These are phyloP conservation scores for Teratosphaeria epicoccoides DNA, from an alignment of 2,329 filamentous ascomycete genomes.

Conservation along the genomic window DNA sequence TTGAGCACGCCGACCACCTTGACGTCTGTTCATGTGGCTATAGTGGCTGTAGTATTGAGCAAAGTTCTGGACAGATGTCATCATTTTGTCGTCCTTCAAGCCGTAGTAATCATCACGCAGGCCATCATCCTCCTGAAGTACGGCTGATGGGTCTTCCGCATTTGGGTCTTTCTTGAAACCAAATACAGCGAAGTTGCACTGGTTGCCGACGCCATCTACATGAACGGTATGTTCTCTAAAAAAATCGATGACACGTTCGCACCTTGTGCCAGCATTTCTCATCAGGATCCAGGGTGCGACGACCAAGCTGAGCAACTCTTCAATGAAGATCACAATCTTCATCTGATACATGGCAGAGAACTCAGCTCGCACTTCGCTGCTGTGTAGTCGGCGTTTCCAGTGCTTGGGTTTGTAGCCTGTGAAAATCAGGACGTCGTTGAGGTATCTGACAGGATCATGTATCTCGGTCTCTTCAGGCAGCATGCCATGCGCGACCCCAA, in stretches of 20 bases:
- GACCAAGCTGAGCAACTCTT: constrained; percentile 85
- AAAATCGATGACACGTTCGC: constrained; percentile 91
- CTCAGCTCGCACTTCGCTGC: constrained; percentile 81
- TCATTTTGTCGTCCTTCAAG: constrained; percentile 95
- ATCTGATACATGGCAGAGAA: constrained; percentile 87
- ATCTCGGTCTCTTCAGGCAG: constrained; percentile 77
- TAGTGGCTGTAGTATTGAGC: constrained; percentile 65
- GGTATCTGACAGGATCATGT: constrained; percentile 82
- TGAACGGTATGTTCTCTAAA: constrained; percentile 97
- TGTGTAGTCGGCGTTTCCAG: constrained; percentile 85
- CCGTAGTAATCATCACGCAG: constrained; percentile 86
- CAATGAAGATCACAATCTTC: constrained; percentile 81
- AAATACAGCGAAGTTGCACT: constrained; percentile 95
- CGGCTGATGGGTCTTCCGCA: constrained; percentile 29
- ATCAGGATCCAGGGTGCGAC: constrained; percentile 84
- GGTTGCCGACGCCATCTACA: constrained; percentile 88
- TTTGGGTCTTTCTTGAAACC: constrained; percentile 78
- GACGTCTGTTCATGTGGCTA: constrained; percentile 12
- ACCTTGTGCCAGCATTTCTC: constrained; percentile 75
- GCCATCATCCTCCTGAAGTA: constrained; percentile 28
- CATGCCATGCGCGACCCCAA: constrained; percentile 70
- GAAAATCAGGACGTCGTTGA: constrained; percentile 81
- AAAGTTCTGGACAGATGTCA: constrained; percentile 93
- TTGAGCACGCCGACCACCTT: constrained; percentile 16
- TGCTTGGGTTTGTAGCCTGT: constrained; percentile 85